Evolutionary conservation across 768 basidiomycete genomes (phyloP), one percentile per base, ranked within the genome.

Genomic region (Serendipita sp.): DNA sequence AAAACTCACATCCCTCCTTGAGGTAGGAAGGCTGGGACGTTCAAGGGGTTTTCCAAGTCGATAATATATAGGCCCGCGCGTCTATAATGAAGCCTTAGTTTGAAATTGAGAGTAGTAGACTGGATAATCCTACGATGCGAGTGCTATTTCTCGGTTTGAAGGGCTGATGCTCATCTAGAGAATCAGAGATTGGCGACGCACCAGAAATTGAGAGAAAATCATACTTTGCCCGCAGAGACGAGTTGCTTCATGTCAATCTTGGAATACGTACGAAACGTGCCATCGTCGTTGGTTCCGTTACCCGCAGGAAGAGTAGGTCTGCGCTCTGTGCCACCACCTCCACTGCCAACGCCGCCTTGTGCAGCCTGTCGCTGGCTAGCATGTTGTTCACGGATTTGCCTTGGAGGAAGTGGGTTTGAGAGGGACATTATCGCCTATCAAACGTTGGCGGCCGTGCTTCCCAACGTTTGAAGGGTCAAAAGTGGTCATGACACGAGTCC

Each of bases 31-130:
- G 95, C 81, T 24, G 96, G 96, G 0, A 92, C 80, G 65, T 89
- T 84, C 17, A 89, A 77, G 1, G 91, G 90, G 13, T 87, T 81
- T 65, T 92, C 85, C 16, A 99, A 78, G 75, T 98, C 96, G 64
- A 99, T 89, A 63, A 98, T 92, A 71, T 89, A 98, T 16, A 99
- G 78, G 0, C 95, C 95, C 63, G 91, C 84, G 3, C 94, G 86
- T 7, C 73, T 72, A 56, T 20, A 9, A 4, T 9, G 3, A 14
- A 38, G 1, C 38, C 17, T 22, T 3, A 2, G 2, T 3, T 33
- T 43, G 13, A 11, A 30, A 17, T 9, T 33, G 20, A 22, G 4
- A 60, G 43, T 24, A 24, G 34, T 56, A 45, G 24, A 1, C 13
- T 50, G n/a, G 0, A 28, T 28, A 51, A 48, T 73, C 84, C 67